A percentile compares a stretch with the other conserved stretches of the same genome.
phyloP scores from a whole-genome alignment of 2,329 filamentous ascomycete species.

The Ascochyta fabae region DNA sequence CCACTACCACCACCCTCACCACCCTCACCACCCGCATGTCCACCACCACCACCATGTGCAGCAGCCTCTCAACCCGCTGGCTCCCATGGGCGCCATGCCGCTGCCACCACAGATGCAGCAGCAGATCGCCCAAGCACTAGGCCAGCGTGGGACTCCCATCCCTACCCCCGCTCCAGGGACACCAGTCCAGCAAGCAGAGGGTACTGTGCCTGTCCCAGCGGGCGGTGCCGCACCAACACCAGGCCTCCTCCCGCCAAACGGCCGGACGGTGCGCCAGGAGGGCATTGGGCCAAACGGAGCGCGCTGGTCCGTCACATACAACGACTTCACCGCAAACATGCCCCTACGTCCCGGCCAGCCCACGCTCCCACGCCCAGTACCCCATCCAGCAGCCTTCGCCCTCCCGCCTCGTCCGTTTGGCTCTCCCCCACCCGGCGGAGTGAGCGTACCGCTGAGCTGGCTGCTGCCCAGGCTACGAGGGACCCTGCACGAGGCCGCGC shows the following conservation, averaged over 20 bases:
- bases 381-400: slow-evolving; percentile 28
- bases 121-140: slow-evolving; percentile 33
- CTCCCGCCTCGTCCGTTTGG: slow-evolving; percentile 24
- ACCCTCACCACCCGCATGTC: slow-evolving; percentile 16
- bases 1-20: slow-evolving; percentile 21
- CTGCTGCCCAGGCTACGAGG: slow-evolving; percentile 29
- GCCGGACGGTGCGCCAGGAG: slow-evolving; percentile 55
- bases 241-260: slow-evolving; percentile 35
- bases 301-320: slow-evolving; percentile 60
- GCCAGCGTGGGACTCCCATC: slow-evolving; percentile 21
- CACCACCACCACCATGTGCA: slow-evolving; percentile 28
- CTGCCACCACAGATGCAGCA: slow-evolving; percentile 35
- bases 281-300: slow-evolving; percentile 59
- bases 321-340: slow-evolving; percentile 50
- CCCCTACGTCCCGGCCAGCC: slow-evolving; percentile 32
- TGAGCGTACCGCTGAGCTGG: slow-evolving; percentile 22
- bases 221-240: not conserved
- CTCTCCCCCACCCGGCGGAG: slow-evolving; percentile 21
- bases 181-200: slow-evolving; percentile 3
- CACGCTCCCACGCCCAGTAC: slow-evolving; percentile 31
- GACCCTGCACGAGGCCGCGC: slow-evolving; percentile 35
- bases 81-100: slow-evolving; percentile 20
- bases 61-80: slow-evolving; percentile 25
- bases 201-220: not conserved
- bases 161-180: slow-evolving; percentile 5